Conservation (phyloP, 1,284 basidiomycete species). For the Marasmius oreades region DNA sequence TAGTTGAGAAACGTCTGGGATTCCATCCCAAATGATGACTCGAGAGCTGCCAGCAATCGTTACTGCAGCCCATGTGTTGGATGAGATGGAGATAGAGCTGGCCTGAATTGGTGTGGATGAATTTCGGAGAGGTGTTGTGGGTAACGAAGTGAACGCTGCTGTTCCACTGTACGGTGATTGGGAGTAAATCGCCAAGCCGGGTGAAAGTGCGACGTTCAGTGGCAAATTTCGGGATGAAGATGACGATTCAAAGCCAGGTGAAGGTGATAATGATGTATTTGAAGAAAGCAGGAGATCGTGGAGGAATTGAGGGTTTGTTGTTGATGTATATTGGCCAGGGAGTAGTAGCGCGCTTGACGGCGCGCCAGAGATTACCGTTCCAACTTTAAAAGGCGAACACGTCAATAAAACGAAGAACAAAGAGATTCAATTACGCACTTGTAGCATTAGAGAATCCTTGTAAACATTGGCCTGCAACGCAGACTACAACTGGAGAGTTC, state of each 20-base stretch:
- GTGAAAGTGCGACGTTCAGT: constrained; percentile 57
- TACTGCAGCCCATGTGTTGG: constrained; percentile 66
- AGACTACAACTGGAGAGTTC: constrained; percentile 56
- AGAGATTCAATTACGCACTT: constrained; percentile 39
- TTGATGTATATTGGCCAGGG: constrained; percentile 69
- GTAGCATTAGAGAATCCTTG: constrained; percentile 70
- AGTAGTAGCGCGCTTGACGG: constrained; percentile 57
- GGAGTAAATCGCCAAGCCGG: constrained; percentile 62
- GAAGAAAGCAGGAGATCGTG: constrained; percentile 62
- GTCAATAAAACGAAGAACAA: constrained; percentile 18
- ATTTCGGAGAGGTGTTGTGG: constrained; percentile 51
- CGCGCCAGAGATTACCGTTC: constrained; percentile 52
- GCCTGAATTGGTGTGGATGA: constrained; percentile 49
- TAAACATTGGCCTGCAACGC: constrained; percentile 80
- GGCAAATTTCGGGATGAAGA: constrained; percentile 53
- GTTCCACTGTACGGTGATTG: constrained; percentile 59
- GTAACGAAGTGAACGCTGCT: constrained; percentile 40
- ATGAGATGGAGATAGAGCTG: constrained; percentile 57
- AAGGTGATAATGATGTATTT: constrained; percentile 53
- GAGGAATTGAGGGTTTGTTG: constrained; percentile 67
- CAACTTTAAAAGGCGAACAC: too few relatives aligned
- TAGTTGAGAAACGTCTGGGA: constrained; percentile 71
- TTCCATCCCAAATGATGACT: constrained; percentile 69
- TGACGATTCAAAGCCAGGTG: constrained; percentile 58
- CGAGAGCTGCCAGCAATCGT: constrained; percentile 40